These are phyloP conservation scores for Stenocarpella maydis DNA, from an alignment of 2,329 filamentous ascomycete species.

Conservation along the genomic window DNA sequence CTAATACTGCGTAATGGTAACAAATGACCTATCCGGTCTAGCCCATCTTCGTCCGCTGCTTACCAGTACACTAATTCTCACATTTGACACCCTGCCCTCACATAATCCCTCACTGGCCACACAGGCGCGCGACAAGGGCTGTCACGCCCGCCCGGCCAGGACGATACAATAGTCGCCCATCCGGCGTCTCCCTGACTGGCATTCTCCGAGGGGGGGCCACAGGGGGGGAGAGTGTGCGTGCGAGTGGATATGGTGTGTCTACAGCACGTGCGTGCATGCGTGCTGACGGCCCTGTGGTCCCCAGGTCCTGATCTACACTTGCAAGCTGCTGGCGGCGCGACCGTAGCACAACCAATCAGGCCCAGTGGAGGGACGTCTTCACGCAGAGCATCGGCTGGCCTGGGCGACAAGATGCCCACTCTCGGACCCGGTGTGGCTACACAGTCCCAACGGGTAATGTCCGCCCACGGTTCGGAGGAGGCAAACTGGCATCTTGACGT, in stretches of 20 bases:
- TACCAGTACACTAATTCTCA: neutral
- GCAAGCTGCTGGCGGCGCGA: conserved; percentile 4
- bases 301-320: neutral
- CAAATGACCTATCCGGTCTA: neutral
- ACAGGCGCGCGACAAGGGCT: conserved; percentile 14
- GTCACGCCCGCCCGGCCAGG: neutral
- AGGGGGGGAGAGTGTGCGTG: neutral
- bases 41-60: neutral
- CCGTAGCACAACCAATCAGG: conserved; percentile 15
- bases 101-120: conserved; percentile 8
- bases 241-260: too few relatives aligned
- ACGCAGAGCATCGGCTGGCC: conserved; percentile 19
- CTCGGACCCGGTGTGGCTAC: conserved; percentile 14
- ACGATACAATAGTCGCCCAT: neutral
- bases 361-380: neutral
- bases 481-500: conserved; percentile 7
- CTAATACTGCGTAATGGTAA: too few relatives aligned
- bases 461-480: neutral
- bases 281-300: conserved; percentile 14
- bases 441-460: neutral
- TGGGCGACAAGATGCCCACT: neutral
- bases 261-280: neutral
- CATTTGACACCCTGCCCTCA: neutral
- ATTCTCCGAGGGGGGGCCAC: neutral
- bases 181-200: neutral